Evolutionary conservation across 1,139 yeast species (phyloP).

Genomic region (Williopsis jadinii): DNA sequence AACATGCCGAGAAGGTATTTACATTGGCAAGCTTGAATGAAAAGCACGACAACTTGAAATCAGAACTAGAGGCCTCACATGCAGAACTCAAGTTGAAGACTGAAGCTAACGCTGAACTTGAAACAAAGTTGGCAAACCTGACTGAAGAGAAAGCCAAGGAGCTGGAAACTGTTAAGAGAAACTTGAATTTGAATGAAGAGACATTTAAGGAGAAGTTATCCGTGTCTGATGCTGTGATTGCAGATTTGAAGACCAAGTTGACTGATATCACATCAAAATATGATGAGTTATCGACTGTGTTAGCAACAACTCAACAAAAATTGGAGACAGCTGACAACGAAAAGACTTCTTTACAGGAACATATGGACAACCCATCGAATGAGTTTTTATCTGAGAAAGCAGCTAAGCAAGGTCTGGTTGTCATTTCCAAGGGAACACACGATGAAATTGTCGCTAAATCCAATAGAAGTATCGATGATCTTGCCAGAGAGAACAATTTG

Average conservation of each 20-base stretch:
- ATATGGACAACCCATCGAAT: slow-evolving; percentile 19
- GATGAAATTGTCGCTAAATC: slow-evolving; percentile 18
- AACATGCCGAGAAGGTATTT: no score
- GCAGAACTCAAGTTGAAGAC: no score
- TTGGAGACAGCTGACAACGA: slow-evolving; percentile 19
- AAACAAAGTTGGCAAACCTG: background rate
- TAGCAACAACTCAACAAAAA: slow-evolving; percentile 13
- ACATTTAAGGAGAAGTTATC: slow-evolving; percentile 2
- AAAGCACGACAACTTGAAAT: no score
- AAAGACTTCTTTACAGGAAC: slow-evolving; percentile 9
- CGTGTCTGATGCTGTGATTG: slow-evolving; percentile 20
- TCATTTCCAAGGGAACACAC: slow-evolving; percentile 28
- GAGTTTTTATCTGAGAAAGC: slow-evolving; percentile 24
- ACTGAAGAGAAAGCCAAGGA: slow-evolving; percentile 7
- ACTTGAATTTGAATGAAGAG: background rate
- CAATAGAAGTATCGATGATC: slow-evolving; percentile 25
- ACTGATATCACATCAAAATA: slow-evolving; percentile 5
- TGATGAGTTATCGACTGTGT: slow-evolving; percentile 3
- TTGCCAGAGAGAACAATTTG: slow-evolving; percentile 13
- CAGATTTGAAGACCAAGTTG: slow-evolving; percentile 29
- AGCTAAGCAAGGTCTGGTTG: slow-evolving; percentile 20
- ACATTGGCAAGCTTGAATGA: no score
- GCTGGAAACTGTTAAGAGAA: background rate
- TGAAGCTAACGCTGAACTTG: no score
- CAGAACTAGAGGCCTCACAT: no score